These are phyloP conservation scores for Eutrema heterophyllum DNA, from an alignment of 345 rosid species.

Conservation along the genomic window DNA sequence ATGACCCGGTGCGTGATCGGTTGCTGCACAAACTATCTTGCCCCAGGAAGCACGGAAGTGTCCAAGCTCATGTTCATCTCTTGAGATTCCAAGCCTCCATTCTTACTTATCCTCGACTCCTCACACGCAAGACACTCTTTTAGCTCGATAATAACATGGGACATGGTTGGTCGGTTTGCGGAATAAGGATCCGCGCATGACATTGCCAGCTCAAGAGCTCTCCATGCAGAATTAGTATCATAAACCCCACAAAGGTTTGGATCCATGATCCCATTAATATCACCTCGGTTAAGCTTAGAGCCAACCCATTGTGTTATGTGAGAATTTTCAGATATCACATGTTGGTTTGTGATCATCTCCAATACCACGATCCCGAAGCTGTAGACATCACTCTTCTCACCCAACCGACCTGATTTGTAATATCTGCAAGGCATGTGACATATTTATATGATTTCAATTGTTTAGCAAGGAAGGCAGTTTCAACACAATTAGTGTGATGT, in stretches of 20 bases:
- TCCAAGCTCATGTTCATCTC: background rate
- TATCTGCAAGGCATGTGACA: background rate
- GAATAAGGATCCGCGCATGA: conserved; percentile 7
- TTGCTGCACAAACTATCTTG: conserved; percentile 1
- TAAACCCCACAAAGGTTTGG: background rate
- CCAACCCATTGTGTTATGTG: conserved; percentile 18
- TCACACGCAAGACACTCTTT: conserved; percentile 21
- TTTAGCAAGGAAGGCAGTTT: background rate
- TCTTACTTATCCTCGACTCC: background rate
- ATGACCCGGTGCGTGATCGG: no score
- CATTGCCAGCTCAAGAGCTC: conserved; percentile 28
- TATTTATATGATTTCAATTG: no score
- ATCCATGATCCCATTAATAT: conserved; percentile 13
- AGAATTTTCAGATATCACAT: background rate
- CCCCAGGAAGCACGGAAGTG: background rate
- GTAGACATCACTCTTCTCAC: conserved; percentile 23
- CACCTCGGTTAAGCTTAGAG: background rate
- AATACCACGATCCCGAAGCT: conserved; percentile 22
- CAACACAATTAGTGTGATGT: background rate
- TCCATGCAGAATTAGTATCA: conserved; percentile 15
- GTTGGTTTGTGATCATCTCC: conserved; percentile 32
- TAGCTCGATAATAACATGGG: background rate
- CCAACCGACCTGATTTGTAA: background rate
- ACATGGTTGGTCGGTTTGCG: conserved; percentile 14
- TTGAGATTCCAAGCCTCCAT: background rate